Evolutionary conservation across 2,329 filamentous ascomycete genomes (phyloP).

Genomic region (Chrysosporium queenslandicum): DNA sequence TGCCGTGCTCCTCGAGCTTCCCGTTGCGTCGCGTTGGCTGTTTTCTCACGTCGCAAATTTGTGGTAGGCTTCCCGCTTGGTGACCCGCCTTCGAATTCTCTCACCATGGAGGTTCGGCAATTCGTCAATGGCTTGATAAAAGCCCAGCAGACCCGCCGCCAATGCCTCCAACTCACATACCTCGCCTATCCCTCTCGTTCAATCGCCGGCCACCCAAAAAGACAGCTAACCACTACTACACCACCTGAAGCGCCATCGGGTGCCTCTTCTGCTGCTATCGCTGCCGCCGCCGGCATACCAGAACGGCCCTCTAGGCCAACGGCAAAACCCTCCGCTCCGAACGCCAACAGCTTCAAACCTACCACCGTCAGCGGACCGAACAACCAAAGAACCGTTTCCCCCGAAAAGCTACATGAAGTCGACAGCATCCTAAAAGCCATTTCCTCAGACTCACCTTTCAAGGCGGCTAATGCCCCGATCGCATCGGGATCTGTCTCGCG

Average conservation of each 20-base stretch:
- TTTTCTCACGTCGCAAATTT: background rate
- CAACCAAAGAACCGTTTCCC: background rate
- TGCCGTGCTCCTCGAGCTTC: background rate
- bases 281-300: background rate
- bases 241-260: background rate
- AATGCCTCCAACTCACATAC: background rate
- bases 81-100: background rate
- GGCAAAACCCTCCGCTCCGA: background rate
- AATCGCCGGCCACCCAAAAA: background rate
- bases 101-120: slow-evolving; percentile 15
- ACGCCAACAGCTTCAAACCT: background rate
- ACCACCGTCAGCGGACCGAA: background rate
- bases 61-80: background rate
- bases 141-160: background rate
- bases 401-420: slow-evolving; percentile 7
- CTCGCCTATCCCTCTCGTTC: slow-evolving; percentile 2
- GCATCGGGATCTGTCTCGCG: too few species aligned
- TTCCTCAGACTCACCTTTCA: background rate
- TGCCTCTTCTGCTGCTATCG: background rate
- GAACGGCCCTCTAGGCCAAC: background rate
- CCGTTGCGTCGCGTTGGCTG: background rate
- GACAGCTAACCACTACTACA: background rate
- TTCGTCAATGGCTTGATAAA: slow-evolving; percentile 13
- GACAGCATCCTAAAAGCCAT: slow-evolving; percentile 6
- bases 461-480: too few species aligned